Evolutionary conservation across 2,329 filamentous ascomycete genomes (phyloP).

Genomic region (Paracorniculantispora psalliotae): DNA sequence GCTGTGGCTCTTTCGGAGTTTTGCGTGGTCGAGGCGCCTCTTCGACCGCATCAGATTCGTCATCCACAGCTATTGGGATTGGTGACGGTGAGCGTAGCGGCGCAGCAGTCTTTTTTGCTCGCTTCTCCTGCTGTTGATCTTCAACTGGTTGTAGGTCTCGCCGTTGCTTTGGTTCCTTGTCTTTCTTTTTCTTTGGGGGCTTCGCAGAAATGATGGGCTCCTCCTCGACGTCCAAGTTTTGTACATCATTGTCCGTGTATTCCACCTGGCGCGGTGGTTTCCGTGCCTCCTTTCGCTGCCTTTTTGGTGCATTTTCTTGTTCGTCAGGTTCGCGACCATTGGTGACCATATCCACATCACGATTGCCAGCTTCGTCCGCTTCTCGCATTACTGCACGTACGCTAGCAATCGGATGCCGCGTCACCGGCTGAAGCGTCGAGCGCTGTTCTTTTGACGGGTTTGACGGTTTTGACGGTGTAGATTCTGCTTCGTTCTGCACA

Average conservation of each 20-base stretch:
- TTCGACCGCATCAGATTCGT: neutral
- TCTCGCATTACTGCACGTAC: conserved; percentile 1
- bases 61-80: neutral
- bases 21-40: neutral
- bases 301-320: neutral
- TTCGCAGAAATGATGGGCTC: neutral
- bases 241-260: neutral
- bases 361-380: neutral
- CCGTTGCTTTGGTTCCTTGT: neutral
- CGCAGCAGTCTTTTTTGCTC: neutral
- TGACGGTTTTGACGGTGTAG: neutral
- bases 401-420: neutral
- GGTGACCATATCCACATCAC: neutral
- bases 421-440: neutral
- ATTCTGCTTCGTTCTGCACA: neutral
- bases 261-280: neutral
- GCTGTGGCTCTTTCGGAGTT: neutral
- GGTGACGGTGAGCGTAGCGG: neutral
- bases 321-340: neutral
- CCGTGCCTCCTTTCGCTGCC: neutral
- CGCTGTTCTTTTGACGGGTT: neutral
- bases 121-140: neutral
- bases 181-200: neutral
- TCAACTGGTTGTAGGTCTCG: neutral
- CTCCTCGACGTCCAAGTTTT: neutral